Evolutionary conservation across 2,329 filamentous ascomycete species (phyloP).

Genomic region (Ophiocordyceps camponoti-rufipedis): DNA sequence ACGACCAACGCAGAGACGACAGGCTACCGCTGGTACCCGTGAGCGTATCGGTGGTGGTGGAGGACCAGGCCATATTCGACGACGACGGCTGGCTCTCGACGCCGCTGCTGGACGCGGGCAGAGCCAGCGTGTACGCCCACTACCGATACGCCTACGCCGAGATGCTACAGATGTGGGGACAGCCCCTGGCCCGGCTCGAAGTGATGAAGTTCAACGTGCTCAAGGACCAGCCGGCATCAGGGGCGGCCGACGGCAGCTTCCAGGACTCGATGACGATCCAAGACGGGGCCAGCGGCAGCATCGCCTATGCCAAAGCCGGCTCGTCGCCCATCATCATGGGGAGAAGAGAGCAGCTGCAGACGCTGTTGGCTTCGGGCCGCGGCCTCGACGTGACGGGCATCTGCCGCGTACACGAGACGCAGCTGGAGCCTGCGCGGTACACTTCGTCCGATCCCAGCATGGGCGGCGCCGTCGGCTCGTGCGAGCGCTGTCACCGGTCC

Average conservation of each 20-base stretch:
- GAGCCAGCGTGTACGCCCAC: constrained; percentile 30
- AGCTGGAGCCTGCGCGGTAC: constrained; percentile 39
- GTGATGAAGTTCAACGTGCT: constrained; percentile 52
- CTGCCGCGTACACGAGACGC: constrained; percentile 43
- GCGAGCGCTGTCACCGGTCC: constrained; percentile 31
- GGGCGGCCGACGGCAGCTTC: constrained; percentile 13
- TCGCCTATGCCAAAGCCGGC: constrained; percentile 16
- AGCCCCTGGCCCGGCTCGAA: constrained; percentile 43
- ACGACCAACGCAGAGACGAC: constrained; percentile 29
- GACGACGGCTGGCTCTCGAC: constrained; percentile 47
- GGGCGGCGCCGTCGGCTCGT: constrained; percentile 29
- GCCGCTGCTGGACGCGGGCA: constrained; percentile 35
- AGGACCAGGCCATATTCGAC: constrained; percentile 48
- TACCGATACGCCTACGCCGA: constrained; percentile 52
- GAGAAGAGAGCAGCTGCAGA: constrained; percentile 33
- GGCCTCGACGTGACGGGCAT: constrained; percentile 45
- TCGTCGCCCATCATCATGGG: constrained; percentile 36
- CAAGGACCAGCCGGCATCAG: constrained; percentile 22
- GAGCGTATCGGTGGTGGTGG: constrained; percentile 32
- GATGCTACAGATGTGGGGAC: constrained; percentile 47
- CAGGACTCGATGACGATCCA: constrained; percentile 18
- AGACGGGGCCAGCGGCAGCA: constrained; percentile 18
- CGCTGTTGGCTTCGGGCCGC: constrained; percentile 30
- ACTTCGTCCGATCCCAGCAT: constrained; percentile 18
- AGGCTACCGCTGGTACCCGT: constrained; percentile 28